Evolutionary conservation across 2,329 filamentous ascomycete genomes (phyloP).

Genomic region (Chaetomiaceae sp.): DNA sequence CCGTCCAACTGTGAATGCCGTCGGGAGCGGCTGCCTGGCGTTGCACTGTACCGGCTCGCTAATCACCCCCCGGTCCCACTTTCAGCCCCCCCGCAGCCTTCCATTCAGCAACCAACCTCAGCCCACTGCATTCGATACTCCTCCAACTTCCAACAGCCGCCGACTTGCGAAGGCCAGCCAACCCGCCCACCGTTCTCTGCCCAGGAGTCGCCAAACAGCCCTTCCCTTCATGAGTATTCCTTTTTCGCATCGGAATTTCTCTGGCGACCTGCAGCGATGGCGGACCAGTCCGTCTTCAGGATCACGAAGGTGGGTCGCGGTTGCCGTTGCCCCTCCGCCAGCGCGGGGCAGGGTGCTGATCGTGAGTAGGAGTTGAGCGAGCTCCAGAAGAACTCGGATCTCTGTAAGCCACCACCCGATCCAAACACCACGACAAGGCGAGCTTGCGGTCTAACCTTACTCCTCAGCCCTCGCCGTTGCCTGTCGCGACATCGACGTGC

Average conservation of each 20-base stretch:
- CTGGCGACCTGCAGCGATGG: slow-evolving; percentile 44
- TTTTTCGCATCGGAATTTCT: neutral
- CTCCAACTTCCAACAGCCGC: neutral
- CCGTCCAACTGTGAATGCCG: too few species aligned
- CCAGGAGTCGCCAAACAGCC: neutral
- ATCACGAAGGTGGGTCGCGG: slow-evolving; percentile 65
- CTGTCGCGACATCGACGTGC: slow-evolving; percentile 81
- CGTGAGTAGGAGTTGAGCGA: slow-evolving; percentile 68
- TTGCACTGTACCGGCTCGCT: neutral
- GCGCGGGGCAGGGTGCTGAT: slow-evolving; percentile 32
- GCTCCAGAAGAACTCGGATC: slow-evolving; percentile 74
- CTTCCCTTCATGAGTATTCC: slow-evolving; percentile 5
- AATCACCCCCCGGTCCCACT: neutral
- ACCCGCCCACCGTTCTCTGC: neutral
- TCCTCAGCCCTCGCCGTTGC: slow-evolving; percentile 72
- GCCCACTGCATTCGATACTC: too few species aligned
- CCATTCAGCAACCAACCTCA: too few species aligned
- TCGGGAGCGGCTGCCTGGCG: slow-evolving; percentile 1
- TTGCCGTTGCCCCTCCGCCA: slow-evolving; percentile 13
- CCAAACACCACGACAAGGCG: neutral
- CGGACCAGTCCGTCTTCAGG: slow-evolving; percentile 80
- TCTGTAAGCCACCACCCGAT: slow-evolving; percentile 54
- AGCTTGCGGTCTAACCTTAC: slow-evolving; percentile 14
- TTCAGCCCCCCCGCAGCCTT: slow-evolving; percentile 1
- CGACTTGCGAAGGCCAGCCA: neutral